A percentile compares a stretch with the other conserved stretches of the same genome.
phyloP scores from a whole-genome alignment of 2,329 filamentous ascomycete genomes.

The Xylaria polymorpha region DNA sequence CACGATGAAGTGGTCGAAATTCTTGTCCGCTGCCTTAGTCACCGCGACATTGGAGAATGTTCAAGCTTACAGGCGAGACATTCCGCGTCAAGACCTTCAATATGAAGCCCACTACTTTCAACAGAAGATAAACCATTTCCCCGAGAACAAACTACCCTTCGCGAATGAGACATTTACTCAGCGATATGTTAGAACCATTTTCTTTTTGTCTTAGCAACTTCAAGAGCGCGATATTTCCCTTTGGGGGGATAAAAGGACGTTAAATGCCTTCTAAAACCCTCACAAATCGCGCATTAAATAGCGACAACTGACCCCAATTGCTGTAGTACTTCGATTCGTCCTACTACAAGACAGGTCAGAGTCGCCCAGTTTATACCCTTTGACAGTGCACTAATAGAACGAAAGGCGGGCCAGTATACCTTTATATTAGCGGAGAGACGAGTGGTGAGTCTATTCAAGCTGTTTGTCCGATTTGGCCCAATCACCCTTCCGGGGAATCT shows the following conservation, averaged over 20 bases:
- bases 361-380: no score
- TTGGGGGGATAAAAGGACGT: no score
- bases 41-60: conserved; percentile 32
- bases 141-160: conserved; percentile 52
- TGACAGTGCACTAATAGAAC: conserved; percentile 31
- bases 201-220: no score
- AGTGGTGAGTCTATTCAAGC: conserved; percentile 37
- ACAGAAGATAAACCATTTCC: conserved; percentile 60
- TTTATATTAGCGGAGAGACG: conserved; percentile 51
- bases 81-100: conserved; percentile 38
- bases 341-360: conserved; percentile 60
- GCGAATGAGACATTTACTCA: conserved; percentile 64
- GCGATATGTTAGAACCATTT: conserved; percentile 53
- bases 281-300: no score
- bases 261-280: no score
- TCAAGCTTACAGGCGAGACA: conserved; percentile 40
- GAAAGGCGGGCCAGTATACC: conserved; percentile 57
- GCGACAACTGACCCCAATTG: no score
- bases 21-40: conserved; percentile 38
- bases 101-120: conserved; percentile 49
- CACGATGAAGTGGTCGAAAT: conserved; percentile 37
- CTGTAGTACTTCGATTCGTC: conserved; percentile 59
- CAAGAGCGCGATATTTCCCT: no score
- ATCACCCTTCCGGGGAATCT: no score
- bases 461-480: not conserved